These are phyloP conservation scores for Phoma herbarum DNA, from an alignment of 2,329 filamentous ascomycete species.

Conservation along the genomic window DNA sequence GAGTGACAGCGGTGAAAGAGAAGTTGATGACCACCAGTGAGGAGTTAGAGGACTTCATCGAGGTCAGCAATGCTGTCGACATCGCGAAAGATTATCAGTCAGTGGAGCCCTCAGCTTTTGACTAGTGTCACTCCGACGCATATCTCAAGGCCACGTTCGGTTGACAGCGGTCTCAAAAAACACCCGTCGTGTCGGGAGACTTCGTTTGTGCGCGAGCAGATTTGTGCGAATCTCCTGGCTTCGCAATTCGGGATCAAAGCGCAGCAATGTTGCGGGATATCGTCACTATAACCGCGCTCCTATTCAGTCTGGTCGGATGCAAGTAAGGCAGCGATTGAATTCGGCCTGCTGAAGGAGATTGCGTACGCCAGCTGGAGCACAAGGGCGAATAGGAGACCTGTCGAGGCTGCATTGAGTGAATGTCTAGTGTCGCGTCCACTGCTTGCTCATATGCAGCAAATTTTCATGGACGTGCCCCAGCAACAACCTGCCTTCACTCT, in stretches of 20 bases:
- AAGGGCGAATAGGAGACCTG: not conserved
- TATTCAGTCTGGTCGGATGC: too few species aligned
- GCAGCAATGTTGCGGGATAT: not conserved
- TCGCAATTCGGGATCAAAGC: not conserved
- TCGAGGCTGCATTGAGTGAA: not conserved
- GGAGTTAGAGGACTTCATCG: constrained; percentile 94
- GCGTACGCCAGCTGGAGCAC: not conserved
- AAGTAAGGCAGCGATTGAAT: not conserved
- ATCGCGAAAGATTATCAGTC: constrained; percentile 55
- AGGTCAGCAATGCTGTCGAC: constrained; percentile 86
- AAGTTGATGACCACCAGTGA: constrained; percentile 96
- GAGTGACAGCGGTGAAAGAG: constrained; percentile 87
- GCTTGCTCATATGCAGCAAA: not conserved
- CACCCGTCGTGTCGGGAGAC: too few species aligned
- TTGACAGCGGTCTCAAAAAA: not conserved
- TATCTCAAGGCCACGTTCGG: not conserved
- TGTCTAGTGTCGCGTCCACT: not conserved
- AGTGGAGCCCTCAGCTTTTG: constrained; percentile 17
- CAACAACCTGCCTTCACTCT: not conserved
- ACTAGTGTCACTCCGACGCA: not conserved
- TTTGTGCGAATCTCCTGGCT: not conserved
- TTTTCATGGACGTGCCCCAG: not conserved
- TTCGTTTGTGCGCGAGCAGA: not conserved
- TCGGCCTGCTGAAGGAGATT: not conserved
- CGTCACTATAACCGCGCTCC: not conserved